phyloP scores from a whole-genome alignment of 2,329 filamentous ascomycete genomes.

The Berkeleyomyces basicola region DNA sequence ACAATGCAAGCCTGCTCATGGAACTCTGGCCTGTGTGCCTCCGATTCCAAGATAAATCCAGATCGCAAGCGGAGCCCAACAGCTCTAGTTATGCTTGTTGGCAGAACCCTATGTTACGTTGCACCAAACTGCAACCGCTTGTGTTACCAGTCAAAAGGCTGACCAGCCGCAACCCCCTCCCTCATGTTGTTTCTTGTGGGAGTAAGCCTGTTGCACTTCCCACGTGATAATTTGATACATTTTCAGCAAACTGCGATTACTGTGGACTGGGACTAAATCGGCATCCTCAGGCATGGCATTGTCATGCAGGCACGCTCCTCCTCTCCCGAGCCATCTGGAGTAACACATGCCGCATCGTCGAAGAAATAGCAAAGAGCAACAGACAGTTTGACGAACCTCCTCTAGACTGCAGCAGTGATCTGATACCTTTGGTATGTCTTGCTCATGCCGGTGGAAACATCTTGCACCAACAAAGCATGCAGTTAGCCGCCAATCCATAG shows the following conservation, averaged over 20 bases:
- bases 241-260: too few species aligned
- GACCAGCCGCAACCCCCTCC: background rate
- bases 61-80: background rate
- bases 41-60: background rate
- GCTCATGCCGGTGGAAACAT: too few species aligned
- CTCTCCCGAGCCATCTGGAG: background rate
- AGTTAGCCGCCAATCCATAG: too few species aligned
- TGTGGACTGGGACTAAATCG: too few species aligned
- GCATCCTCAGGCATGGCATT: background rate
- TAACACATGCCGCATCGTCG: background rate
- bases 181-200: background rate
- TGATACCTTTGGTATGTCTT: too few species aligned
- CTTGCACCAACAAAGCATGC: too few species aligned
- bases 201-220: background rate
- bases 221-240: background rate
- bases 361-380: background rate
- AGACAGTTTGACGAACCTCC: background rate
- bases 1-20: background rate
- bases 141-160: background rate
- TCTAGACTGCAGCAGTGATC: too few species aligned
- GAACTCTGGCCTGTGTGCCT: too few species aligned
- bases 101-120: background rate
- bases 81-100: background rate
- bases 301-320: background rate
- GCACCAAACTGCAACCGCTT: background rate